Evolutionary conservation across 257 asterid genomes (phyloP).

Genomic region (Solanum appendiculatum): DNA sequence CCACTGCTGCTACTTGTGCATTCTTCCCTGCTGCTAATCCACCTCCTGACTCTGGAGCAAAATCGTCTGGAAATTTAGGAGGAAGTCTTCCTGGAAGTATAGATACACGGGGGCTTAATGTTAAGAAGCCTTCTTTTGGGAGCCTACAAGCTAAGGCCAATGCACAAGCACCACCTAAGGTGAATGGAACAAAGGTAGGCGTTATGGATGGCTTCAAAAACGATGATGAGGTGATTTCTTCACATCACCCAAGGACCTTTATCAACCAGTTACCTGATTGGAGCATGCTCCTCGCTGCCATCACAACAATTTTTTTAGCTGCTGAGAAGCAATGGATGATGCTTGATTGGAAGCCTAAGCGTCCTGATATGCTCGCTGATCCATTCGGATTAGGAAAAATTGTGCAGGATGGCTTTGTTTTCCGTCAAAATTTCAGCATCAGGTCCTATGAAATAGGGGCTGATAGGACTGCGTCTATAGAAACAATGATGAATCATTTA

Average conservation of each 20-base stretch:
- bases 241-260: conserved; percentile 84
- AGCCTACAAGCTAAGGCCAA: conserved; percentile 58
- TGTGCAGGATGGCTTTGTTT: conserved; percentile 74
- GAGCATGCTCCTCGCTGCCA: conserved; percentile 98
- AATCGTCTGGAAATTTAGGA: conserved; percentile 40
- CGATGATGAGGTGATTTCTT: conserved; percentile 46
- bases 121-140: conserved; percentile 58
- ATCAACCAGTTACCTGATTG: conserved; percentile 93
- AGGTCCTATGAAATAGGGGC: conserved; percentile 99
- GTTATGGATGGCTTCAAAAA: conserved; percentile 54
- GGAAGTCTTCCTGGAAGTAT: conserved; percentile 52
- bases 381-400: conserved; percentile 84
- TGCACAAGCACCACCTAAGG: conserved; percentile 88
- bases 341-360: conserved; percentile 98
- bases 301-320: conserved; percentile 88
- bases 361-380: conserved; percentile 69
- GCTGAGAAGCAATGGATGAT: conserved; percentile 99
- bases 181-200: conserved; percentile 86
- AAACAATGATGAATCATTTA: conserved; percentile 92
- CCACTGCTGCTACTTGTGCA: conserved; percentile 74
- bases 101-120: conserved; percentile 52
- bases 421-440: conserved; percentile 89
- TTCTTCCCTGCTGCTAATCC: conserved; percentile 54
- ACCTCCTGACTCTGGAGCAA: conserved; percentile 48
- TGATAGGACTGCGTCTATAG: conserved; percentile 90